phyloP scores from a whole-genome alignment of 2,329 filamentous ascomycete species.

The Penicillium vulpinum region DNA sequence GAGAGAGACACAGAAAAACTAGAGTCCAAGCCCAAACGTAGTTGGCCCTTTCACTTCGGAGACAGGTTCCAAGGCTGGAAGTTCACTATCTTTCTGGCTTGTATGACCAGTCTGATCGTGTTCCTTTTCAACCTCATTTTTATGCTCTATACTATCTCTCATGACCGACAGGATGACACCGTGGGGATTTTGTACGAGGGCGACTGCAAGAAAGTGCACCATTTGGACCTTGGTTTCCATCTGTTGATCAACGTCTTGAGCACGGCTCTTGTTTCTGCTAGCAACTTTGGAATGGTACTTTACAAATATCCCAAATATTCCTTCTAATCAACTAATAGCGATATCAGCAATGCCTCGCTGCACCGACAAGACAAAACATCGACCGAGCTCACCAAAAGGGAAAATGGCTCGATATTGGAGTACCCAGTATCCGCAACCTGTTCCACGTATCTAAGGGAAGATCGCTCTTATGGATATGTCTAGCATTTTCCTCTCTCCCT shows the following conservation, averaged over 20 bases:
- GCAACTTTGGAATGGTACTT: neutral
- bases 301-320: neutral
- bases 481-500: neutral
- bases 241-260: neutral
- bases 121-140: neutral
- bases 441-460: neutral
- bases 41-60: too few species aligned
- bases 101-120: neutral
- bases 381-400: neutral
- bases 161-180: neutral
- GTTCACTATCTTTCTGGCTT: neutral
- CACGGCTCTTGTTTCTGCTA: neutral
- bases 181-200: neutral
- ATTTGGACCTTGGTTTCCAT: neutral
- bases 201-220: neutral
- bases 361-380: neutral
- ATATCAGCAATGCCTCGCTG: neutral
- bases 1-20: too few species aligned
- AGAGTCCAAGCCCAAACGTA: too few species aligned
- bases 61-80: neutral
- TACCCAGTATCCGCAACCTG: neutral
- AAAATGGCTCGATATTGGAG: neutral
- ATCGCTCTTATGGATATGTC: neutral
- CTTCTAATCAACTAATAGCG: neutral
- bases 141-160: neutral